Evolutionary conservation across 257 asterid genomes (phyloP), one percentile per base, ranked within the genome.

Genomic region (Capsicum chinense): DNA sequence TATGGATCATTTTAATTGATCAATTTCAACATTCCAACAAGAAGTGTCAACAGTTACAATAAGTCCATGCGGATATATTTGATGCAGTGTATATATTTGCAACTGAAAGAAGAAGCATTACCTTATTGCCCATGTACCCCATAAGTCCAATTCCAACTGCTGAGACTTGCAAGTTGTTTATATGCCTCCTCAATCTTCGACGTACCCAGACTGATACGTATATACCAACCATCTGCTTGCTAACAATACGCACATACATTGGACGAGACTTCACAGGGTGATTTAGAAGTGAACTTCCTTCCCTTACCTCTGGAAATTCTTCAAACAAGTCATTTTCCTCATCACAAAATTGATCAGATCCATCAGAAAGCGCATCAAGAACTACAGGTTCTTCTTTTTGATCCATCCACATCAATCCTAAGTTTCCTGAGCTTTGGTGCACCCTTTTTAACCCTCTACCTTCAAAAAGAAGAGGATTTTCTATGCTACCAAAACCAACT

Each of bases 81-180:
- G 6, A 59, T 59, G 48, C 50, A 57, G 26, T 17, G 26, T 15
- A 56, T 5, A 21, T 7, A 15, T 8, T 59, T 57, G 52, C 66
- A 57, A 26, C 19, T 56, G 48, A 56, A 76, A 69, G 26, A 86
- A 69, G 83, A 82, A 85, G 64, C 17, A 21, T 10, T 88, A 94
- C 99, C 99, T 95, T 95, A 87, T 95, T 95, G 13, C 99, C 99
- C 95, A 95, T 91, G 90, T 95, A 95, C 44, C 99, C 98, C 99
- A 95, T 95, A 37, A 95, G 94, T 84, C 99, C 99, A 71, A 92
- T 92, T 82, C 99, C 99, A 21, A 95, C 99, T 14, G 97, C 95
- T 70, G 98, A 94, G 15, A 95, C 99, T 92, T 89, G 90, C 88
- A 95, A 85, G 90, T 95, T 89, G 91, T 95, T 94, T 83, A 95